phyloP scores from a whole-genome alignment of 164 flowering plant species.

The Vitis amurensis region DNA sequence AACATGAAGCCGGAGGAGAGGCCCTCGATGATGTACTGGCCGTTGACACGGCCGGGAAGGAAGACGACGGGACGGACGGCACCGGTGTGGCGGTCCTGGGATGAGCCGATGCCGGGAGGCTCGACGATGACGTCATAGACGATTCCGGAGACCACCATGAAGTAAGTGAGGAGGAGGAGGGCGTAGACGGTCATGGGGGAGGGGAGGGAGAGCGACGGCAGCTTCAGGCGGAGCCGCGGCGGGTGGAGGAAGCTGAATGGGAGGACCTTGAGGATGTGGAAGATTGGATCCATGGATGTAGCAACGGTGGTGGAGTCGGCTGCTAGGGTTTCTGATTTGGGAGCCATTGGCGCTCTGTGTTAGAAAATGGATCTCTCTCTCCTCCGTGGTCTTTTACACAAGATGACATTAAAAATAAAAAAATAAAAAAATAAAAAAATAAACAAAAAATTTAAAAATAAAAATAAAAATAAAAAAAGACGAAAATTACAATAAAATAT shows the following conservation, averaged over 20 bases:
- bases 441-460: too few species aligned
- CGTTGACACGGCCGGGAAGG: slow-evolving; percentile 88
- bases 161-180: slow-evolving; percentile 85
- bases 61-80: slow-evolving; percentile 86
- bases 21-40: slow-evolving; percentile 98
- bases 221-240: slow-evolving; percentile 88
- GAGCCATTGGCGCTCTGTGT: slow-evolving; percentile 14
- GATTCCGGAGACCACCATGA: slow-evolving; percentile 91
- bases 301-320: slow-evolving; percentile 7
- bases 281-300: slow-evolving; percentile 60
- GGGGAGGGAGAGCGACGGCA: slow-evolving; percentile 82
- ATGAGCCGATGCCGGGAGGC: slow-evolving; percentile 95
- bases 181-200: slow-evolving; percentile 75
- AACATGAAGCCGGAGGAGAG: slow-evolving; percentile 98
- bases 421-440: too few species aligned
- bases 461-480: too few species aligned
- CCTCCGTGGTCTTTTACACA: background rate
- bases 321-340: slow-evolving; percentile 21
- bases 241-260: slow-evolving; percentile 80
- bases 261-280: slow-evolving; percentile 58
- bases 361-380: background rate
- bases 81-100: slow-evolving; percentile 83
- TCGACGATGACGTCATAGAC: slow-evolving; percentile 98
- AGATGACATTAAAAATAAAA: too few species aligned
- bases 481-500: too few species aligned